Evolutionary conservation across 306 rosid species (phyloP).

Genomic region (Corylus avellana): DNA sequence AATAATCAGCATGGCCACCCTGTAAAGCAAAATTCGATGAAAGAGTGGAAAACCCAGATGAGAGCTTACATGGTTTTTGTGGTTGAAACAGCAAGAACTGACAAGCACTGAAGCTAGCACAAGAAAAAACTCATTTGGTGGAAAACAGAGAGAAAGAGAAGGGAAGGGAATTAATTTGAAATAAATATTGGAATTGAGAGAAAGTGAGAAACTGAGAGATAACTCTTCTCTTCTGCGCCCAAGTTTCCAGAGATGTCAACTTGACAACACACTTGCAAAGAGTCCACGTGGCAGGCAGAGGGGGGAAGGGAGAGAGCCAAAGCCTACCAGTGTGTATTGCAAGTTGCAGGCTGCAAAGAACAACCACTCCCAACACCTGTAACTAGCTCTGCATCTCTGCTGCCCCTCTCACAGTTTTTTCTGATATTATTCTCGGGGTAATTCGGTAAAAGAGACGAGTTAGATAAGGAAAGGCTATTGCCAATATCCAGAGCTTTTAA

Average conservation of each 20-base stretch:
- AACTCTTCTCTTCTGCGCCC: not conserved
- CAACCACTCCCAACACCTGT: slow-evolving; percentile 10
- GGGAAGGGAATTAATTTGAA: not conserved
- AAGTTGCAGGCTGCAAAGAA: slow-evolving; percentile 8
- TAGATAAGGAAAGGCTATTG: not conserved
- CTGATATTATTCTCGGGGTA: not conserved
- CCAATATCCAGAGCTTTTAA: not conserved
- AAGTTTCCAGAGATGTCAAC: not conserved
- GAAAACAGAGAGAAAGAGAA: not conserved
- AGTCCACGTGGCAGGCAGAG: slow-evolving; percentile 31
- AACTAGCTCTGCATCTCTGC: not conserved
- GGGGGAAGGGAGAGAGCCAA: not conserved
- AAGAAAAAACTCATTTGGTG: not conserved
- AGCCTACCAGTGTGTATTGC: not conserved
- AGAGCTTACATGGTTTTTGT: slow-evolving; percentile 14
- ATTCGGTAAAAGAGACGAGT: not conserved
- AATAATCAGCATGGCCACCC: not conserved
- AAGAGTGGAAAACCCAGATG: slow-evolving; percentile 14
- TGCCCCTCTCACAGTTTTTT: too few species aligned
- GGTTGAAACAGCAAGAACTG: not conserved
- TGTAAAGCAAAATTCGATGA: not conserved
- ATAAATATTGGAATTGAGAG: not conserved
- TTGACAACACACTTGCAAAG: slow-evolving; percentile 23
- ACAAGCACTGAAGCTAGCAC: not conserved
- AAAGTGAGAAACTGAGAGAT: not conserved